Percentiles rank a stretch among this genome's conserved stretches.
phyloP scores from a whole-genome alignment of 495 filamentous ascomycete genomes.

The Bacidia rubella region DNA sequence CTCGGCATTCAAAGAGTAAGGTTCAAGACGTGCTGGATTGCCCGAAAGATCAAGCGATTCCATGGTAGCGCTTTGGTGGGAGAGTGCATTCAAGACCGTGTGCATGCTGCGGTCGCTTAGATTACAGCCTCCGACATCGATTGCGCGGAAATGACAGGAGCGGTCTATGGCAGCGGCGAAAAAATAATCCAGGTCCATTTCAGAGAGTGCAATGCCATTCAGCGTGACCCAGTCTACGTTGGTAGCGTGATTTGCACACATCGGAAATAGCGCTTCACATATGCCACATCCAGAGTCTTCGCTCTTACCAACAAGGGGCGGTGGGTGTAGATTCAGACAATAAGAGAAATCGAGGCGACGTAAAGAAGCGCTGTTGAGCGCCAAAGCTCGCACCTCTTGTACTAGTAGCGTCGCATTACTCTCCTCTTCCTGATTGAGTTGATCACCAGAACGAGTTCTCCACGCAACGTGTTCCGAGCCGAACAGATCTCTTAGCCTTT shows the following conservation, averaged over 20 bases:
- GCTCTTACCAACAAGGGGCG: conserved; percentile 32
- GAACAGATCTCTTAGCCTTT: conserved; percentile 44
- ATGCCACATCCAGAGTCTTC: conserved; percentile 64
- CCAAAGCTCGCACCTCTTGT: conserved; percentile 60
- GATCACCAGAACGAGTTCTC: conserved; percentile 41
- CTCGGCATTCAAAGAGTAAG: conserved; percentile 45
- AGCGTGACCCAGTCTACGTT: conserved; percentile 71
- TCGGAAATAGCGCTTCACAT: conserved; percentile 62
- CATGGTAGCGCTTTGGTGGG: conserved; percentile 55
- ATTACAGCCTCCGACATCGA: conserved; percentile 73
- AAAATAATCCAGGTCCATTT: conserved; percentile 61
- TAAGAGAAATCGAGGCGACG: conserved; percentile 41
- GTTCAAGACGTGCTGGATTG: conserved; percentile 58
- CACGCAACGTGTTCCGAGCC: conserved; percentile 51
- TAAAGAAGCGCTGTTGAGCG: conserved; percentile 28
- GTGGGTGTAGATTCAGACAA: conserved; percentile 31
- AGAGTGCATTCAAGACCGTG: conserved; percentile 23
- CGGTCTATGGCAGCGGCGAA: conserved; percentile 53
- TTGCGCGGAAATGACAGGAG: conserved; percentile 55
- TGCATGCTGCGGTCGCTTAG: conserved; percentile 32
- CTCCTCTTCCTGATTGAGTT: conserved; percentile 45
- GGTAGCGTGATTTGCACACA: conserved; percentile 58
- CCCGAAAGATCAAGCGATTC: conserved; percentile 67
- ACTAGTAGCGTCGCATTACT: conserved; percentile 48
- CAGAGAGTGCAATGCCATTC: conserved; percentile 70